Evolutionary conservation across 2,329 filamentous ascomycete genomes (phyloP).

Genomic region (Sporothrix brasiliensis): DNA sequence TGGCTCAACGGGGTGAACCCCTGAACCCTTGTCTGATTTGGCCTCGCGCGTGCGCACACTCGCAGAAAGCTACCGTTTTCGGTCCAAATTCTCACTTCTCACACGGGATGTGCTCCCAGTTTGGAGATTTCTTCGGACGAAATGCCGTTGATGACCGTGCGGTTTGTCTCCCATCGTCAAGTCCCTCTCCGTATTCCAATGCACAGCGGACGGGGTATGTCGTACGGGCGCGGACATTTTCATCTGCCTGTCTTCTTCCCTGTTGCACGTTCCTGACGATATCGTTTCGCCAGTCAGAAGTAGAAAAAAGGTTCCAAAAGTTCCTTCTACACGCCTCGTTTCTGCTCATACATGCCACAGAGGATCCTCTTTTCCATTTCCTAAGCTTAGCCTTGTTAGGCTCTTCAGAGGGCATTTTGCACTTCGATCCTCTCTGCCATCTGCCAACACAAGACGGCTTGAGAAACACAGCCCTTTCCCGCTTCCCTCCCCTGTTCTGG

Average conservation of each 20-base stretch:
- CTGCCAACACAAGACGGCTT: neutral
- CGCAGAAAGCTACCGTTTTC: slow-evolving; percentile 25
- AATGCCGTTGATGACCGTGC: neutral
- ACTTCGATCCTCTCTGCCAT: neutral
- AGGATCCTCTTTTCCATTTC: neutral
- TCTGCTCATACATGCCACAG: neutral
- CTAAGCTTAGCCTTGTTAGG: slow-evolving; percentile 4
- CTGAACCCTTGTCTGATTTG: neutral
- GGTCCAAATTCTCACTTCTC: neutral
- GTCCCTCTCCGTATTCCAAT: neutral
- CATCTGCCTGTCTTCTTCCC: neutral
- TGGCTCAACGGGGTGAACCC: neutral
- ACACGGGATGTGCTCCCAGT: neutral
- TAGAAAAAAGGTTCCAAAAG: slow-evolving; percentile 10
- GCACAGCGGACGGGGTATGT: neutral
- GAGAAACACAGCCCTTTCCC: neutral
- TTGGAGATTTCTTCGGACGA: neutral
- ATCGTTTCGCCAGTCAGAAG: neutral
- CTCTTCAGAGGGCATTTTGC: no score
- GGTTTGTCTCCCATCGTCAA: neutral
- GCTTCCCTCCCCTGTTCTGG: no score
- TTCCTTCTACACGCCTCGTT: neutral
- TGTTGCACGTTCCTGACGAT: neutral
- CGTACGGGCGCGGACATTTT: neutral
- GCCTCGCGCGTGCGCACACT: slow-evolving; percentile 11